Conservation (phyloP, 2,329 filamentous ascomycete genomes). For the Pseudomassariella vexata region DNA sequence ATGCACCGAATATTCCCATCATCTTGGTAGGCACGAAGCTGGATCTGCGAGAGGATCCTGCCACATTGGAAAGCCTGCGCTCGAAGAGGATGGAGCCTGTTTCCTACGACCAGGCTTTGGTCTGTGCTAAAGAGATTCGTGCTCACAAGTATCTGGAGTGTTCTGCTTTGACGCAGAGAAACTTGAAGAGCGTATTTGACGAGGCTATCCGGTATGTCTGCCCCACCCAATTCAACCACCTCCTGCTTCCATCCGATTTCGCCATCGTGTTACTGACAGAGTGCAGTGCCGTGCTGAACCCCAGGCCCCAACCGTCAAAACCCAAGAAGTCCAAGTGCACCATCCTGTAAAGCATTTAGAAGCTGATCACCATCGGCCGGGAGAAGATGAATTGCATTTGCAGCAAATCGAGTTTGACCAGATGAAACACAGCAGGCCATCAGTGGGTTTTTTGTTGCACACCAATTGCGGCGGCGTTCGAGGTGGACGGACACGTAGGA, state of each 20-base stretch:
- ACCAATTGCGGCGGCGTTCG: slow-evolving; percentile 21
- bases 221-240: no score
- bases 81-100: slow-evolving; percentile 97
- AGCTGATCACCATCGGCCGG: background rate
- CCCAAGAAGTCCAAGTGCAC: slow-evolving; percentile 63
- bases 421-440: slow-evolving; percentile 12
- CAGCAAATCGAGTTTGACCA: slow-evolving; percentile 10
- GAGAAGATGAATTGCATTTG: background rate
- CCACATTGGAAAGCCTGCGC: slow-evolving; percentile 74
- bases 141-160: slow-evolving; percentile 98
- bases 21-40: slow-evolving; percentile 97
- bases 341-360: slow-evolving; percentile 49
- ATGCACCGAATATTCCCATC: slow-evolving; percentile 91
- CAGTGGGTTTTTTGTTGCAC: slow-evolving; percentile 22
- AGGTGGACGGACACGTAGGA: slow-evolving; percentile 25
- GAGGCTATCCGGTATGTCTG: slow-evolving; percentile 91
- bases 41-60: slow-evolving; percentile 84
- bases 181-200: slow-evolving; percentile 97
- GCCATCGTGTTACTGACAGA: background rate
- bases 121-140: slow-evolving; percentile 87
- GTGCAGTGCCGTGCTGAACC: slow-evolving; percentile 64
- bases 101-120: slow-evolving; percentile 83
- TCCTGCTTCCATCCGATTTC: slow-evolving; percentile 13
- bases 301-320: slow-evolving; percentile 51
- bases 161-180: slow-evolving; percentile 92